Evolutionary conservation across 495 filamentous ascomycete species (phyloP).

Genomic region (Platismatia glauca): DNA sequence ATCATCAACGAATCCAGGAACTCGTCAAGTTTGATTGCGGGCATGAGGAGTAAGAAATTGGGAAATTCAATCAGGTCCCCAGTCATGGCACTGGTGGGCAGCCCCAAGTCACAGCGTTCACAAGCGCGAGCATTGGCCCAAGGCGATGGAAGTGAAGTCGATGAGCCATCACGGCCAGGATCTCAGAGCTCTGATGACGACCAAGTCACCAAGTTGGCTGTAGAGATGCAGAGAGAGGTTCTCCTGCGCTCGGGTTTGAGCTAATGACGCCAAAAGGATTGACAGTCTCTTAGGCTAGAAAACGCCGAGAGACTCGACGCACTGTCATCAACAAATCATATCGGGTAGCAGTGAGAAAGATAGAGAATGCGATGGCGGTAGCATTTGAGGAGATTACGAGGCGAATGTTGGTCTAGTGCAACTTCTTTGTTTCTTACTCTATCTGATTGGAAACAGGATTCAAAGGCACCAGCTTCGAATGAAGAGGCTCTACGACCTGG

Average conservation of each 20-base stretch:
- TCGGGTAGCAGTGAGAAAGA: conserved; percentile 20
- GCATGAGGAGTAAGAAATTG: neutral
- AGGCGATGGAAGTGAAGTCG: conserved; percentile 2
- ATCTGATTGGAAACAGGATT: neutral
- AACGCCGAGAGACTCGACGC: conserved; percentile 22
- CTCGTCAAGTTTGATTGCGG: too few relatives aligned
- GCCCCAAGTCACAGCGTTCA: neutral
- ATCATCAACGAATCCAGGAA: too few relatives aligned
- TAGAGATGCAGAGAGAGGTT: conserved; percentile 17
- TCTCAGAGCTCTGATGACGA: conserved; percentile 14
- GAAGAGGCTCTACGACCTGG: conserved; percentile 8
- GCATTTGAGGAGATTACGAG: conserved; percentile 12
- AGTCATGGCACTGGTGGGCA: conserved; percentile 15
- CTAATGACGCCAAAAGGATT: neutral
- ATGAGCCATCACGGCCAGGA: conserved; percentile 3
- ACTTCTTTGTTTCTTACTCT: neutral
- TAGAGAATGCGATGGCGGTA: conserved; percentile 7
- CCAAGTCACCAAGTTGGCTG: conserved; percentile 18
- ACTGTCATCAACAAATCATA: conserved; percentile 23
- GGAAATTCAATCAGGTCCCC: neutral
- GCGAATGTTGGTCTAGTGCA: conserved; percentile 3
- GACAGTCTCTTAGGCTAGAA: conserved; percentile 22
- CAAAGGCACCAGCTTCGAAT: conserved; percentile 11
- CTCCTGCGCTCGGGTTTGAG: neutral
- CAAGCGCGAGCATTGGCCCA: conserved; percentile 18